A percentile compares a stretch with the other conserved stretches of the same genome.
Conservation (phyloP, 148 eudicot species). For the Vaccinium myrtillus region DNA sequence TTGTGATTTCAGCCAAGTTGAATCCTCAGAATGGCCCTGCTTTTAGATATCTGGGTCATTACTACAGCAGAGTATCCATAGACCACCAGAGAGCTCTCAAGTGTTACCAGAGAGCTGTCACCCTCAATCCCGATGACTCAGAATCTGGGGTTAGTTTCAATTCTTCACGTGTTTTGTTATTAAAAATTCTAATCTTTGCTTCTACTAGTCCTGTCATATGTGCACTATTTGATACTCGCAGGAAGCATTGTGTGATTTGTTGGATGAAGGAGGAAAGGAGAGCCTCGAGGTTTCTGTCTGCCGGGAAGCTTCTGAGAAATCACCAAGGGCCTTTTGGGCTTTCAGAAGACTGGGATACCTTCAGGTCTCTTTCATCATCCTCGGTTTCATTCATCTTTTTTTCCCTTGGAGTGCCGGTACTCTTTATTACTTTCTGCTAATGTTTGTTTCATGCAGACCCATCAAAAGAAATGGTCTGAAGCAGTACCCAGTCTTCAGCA, state of each 20-base stretch:
- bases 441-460: slow-evolving; percentile 41
- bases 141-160: slow-evolving; percentile 63
- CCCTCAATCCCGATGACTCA: slow-evolving; percentile 69
- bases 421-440: background rate
- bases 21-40: slow-evolving; percentile 69
- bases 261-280: slow-evolving; percentile 73
- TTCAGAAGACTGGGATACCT: slow-evolving; percentile 77
- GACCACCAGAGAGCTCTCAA: slow-evolving; percentile 84
- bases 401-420: background rate
- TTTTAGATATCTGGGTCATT: slow-evolving; percentile 82
- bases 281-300: slow-evolving; percentile 82
- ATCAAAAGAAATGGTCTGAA: slow-evolving; percentile 83
- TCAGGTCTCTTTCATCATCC: slow-evolving; percentile 47
- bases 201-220: background rate
- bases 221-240: slow-evolving; percentile 12
- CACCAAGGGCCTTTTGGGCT: slow-evolving; percentile 97
- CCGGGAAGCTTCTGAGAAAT: slow-evolving; percentile 77
- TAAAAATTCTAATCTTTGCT: background rate
- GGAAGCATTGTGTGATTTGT: slow-evolving; percentile 83
- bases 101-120: slow-evolving; percentile 91
- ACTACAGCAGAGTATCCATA: slow-evolving; percentile 42
- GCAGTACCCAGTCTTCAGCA: slow-evolving; percentile 89
- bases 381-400: background rate
- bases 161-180: slow-evolving; percentile 9
- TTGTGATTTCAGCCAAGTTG: slow-evolving; percentile 69